Conservation (phyloP, 1,284 basidiomycete genomes). For the Cystobasidium pallidum region DNA sequence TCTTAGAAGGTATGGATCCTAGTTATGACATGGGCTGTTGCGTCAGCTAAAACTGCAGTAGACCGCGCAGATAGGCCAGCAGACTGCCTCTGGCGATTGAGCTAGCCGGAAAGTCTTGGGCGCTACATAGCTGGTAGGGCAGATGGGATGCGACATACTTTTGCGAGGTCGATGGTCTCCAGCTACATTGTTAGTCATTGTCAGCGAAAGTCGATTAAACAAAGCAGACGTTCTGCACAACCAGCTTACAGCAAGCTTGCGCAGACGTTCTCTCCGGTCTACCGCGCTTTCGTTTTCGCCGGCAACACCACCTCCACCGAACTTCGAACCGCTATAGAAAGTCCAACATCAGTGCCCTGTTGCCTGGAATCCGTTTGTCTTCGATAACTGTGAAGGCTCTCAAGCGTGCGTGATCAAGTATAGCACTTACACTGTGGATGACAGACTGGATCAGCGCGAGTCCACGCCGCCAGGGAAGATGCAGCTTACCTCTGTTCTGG, state of each 20-base stretch:
- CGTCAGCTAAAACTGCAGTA: background rate
- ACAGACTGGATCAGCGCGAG: background rate
- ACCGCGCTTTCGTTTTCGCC: conserved; percentile 92
- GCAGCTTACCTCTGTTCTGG: conserved; percentile 30
- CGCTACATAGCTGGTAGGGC: background rate
- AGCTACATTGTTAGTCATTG: conserved; percentile 53
- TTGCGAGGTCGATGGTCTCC: conserved; percentile 94
- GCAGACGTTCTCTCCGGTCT: conserved; percentile 88
- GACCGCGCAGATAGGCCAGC: background rate
- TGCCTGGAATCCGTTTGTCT: background rate
- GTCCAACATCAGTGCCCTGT: background rate
- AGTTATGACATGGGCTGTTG: background rate
- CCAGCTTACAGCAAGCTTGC: conserved; percentile 72
- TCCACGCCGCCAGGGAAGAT: background rate
- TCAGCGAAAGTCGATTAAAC: conserved; percentile 49
- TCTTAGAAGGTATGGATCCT: conserved; percentile 98
- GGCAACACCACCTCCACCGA: conserved; percentile 86
- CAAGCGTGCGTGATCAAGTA: background rate
- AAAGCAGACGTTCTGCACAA: conserved; percentile 48
- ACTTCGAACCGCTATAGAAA: conserved; percentile 72
- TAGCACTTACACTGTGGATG: conserved; percentile 61
- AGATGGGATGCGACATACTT: conserved; percentile 61
- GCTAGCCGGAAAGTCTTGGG: background rate
- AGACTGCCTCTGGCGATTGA: background rate
- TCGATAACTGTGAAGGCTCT: background rate